Base-by-base conservation (phyloP, 192 early-diverging fungal species). In the Backusella morwellensis region DNA sequence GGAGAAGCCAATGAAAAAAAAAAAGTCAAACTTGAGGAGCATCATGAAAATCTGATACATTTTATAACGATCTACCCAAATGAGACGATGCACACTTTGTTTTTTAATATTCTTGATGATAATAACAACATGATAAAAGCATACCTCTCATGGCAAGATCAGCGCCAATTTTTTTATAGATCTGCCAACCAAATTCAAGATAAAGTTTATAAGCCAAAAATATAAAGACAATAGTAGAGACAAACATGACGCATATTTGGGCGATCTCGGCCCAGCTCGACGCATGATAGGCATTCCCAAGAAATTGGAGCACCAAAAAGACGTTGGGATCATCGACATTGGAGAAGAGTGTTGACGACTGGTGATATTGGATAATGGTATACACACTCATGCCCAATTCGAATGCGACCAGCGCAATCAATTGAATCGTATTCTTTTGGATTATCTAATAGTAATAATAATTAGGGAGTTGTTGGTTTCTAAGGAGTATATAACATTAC, bases 361-460 rank as follows among this genome's bases (percentile, higher is more conserved):
- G 87, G 54, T 77, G 77, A 71, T 85, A 86, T 77, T 95, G 94
- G 59, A 95, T 90, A 34, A 89, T 85, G 6, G 92, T 85, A 84
- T 95, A 95, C 9, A 80, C 86, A 41, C 87, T 84, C 73, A 90
- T 86, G 69, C 85, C 84, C 40, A 87, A 76, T 79, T 94, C 92
- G 80, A 93, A 93, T 68, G 87, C 75, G 14, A 91, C 86, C 21
- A 92, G 86, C n/a, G 88, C 88, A 66, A 95, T 90, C 56, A 96
- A 91, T 78, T 98, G 96, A 72, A 98, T 96, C 11, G 96, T 95
- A 86, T 98, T 98, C 81, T 97, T 90, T 85, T 96, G 91, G 74
- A 88, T 92, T 50, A 97, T 91, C 88, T 94, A 63, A 32, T 32
- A 32, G 3, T 32, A 32, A 32, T 32, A 32, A 32, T 32, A 32